Conservation (phyloP, 352 stramenopile species). For the Phytophthora constricta region DNA sequence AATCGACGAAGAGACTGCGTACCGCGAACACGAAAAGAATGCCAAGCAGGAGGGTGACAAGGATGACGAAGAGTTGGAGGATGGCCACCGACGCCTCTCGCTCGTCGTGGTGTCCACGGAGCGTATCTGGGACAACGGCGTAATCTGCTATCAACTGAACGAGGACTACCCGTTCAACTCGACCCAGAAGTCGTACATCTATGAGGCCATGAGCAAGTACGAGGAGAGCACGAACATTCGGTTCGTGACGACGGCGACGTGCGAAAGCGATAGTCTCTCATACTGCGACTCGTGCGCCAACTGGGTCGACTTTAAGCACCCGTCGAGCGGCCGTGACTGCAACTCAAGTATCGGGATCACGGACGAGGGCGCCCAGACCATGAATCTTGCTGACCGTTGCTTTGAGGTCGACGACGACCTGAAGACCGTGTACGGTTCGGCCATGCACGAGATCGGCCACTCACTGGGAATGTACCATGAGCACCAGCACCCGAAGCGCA, state of each 20-base stretch:
- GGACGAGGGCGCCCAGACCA: slow-evolving; percentile 61
- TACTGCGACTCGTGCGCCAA: slow-evolving; percentile 76
- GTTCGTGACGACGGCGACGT: slow-evolving; percentile 64
- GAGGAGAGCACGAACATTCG: slow-evolving; percentile 76
- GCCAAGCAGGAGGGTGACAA: slow-evolving; percentile 6
- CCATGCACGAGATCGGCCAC: slow-evolving; percentile 88
- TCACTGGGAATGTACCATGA: slow-evolving; percentile 82
- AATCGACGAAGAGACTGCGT: slow-evolving; percentile 43
- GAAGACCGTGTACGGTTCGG: slow-evolving; percentile 76
- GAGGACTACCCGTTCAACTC: slow-evolving; percentile 68
- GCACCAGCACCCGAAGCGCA: slow-evolving; percentile 77
- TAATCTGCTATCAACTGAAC: slow-evolving; percentile 81
- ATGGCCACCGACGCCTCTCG: slow-evolving; percentile 56
- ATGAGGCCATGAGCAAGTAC: slow-evolving; percentile 70
- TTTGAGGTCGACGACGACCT: slow-evolving; percentile 78
- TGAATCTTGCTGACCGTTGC: slow-evolving; percentile 79
- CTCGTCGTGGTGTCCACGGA: slow-evolving; percentile 67
- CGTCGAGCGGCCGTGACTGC: slow-evolving; percentile 68
- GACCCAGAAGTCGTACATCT: slow-evolving; percentile 62
- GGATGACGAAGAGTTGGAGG: slow-evolving; percentile 34
- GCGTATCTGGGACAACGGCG: slow-evolving; percentile 68
- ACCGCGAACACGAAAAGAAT: slow-evolving; percentile 29
- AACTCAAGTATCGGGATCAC: slow-evolving; percentile 84
- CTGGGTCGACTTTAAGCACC: slow-evolving; percentile 85
- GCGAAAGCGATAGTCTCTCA: slow-evolving; percentile 46